These are phyloP conservation scores for Kurtzmaniella quercitrusa DNA, from an alignment of 1,139 yeast genomes.

Conservation along the genomic window DNA sequence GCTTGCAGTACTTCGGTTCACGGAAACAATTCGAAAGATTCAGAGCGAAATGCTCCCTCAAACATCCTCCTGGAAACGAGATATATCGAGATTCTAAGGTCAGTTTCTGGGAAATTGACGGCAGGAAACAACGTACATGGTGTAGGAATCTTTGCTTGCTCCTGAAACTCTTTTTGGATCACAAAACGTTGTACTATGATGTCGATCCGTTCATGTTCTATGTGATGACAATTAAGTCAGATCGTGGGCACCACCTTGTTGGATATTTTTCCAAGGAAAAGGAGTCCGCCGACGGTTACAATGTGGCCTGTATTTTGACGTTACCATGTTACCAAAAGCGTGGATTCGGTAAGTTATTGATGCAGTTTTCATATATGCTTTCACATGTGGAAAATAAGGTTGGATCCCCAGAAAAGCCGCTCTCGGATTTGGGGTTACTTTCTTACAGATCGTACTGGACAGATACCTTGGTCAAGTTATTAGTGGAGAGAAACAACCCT, in stretches of 20 bases:
- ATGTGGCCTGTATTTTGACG: constrained; percentile 94
- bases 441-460: constrained; percentile 98
- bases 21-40: constrained; percentile 88
- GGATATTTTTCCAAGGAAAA: constrained; percentile 97
- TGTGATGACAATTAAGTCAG: constrained; percentile 88
- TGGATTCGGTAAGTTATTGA: constrained; percentile 88
- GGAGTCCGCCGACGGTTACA: constrained; percentile 92
- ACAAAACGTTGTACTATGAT: constrained; percentile 91
- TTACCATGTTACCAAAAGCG: constrained; percentile 93
- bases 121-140: constrained; percentile 93
- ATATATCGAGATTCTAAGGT: constrained; percentile 81
- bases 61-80: constrained; percentile 98
- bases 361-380: constrained; percentile 88
- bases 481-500: constrained; percentile 59
- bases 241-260: constrained; percentile 87
- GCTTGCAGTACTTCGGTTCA: constrained; percentile 85
- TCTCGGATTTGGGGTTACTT: constrained; percentile 87
- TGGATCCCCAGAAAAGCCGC: constrained; percentile 97
- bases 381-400: constrained; percentile 83
- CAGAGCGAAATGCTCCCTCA: constrained; percentile 76
- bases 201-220: constrained; percentile 96
- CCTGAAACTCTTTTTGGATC: constrained; percentile 86
- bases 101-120: constrained; percentile 91
- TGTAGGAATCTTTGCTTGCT: constrained; percentile 89
- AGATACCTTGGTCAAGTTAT: constrained; percentile 71